phyloP scores from a whole-genome alignment of 352 stramenopile genomes.

The Phytopythium boreale region DNA sequence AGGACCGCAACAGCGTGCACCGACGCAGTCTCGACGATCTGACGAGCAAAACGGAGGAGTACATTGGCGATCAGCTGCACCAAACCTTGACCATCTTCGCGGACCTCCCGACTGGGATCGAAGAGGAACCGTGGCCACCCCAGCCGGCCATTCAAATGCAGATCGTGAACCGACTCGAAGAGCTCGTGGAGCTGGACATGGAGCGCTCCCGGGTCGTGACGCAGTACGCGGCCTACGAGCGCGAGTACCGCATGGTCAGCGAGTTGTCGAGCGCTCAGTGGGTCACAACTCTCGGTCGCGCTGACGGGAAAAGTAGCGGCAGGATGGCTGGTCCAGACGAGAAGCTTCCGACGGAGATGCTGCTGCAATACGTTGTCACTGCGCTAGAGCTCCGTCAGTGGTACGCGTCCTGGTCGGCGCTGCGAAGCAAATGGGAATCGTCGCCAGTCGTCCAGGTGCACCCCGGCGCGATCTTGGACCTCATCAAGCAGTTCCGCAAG shows the following conservation, averaged over 20 bases:
- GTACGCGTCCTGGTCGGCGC: conserved; percentile 43
- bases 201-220: conserved; percentile 40
- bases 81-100: conserved; percentile 33
- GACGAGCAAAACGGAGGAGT: conserved; percentile 40
- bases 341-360: conserved; percentile 34
- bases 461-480: conserved; percentile 43
- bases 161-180: conserved; percentile 44
- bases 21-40: conserved; percentile 55
- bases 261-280: conserved; percentile 19
- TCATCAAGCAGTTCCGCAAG: conserved; percentile 56
- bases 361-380: conserved; percentile 52
- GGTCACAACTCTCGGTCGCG: not conserved
- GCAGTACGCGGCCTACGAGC: conserved; percentile 42
- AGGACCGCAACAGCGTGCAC: conserved; percentile 61
- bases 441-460: conserved; percentile 38
- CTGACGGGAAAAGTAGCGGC: not conserved
- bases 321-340: conserved; percentile 6
- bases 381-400: conserved; percentile 57
- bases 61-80: conserved; percentile 34
- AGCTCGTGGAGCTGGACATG: conserved; percentile 42
- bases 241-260: conserved; percentile 33
- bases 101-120: conserved; percentile 23
- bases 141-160: conserved; percentile 6
- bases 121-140: conserved; percentile 7
- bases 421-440: conserved; percentile 46